phyloP scores from a whole-genome alignment of 192 early-diverging fungal species.

The Thamnidium elegans region DNA sequence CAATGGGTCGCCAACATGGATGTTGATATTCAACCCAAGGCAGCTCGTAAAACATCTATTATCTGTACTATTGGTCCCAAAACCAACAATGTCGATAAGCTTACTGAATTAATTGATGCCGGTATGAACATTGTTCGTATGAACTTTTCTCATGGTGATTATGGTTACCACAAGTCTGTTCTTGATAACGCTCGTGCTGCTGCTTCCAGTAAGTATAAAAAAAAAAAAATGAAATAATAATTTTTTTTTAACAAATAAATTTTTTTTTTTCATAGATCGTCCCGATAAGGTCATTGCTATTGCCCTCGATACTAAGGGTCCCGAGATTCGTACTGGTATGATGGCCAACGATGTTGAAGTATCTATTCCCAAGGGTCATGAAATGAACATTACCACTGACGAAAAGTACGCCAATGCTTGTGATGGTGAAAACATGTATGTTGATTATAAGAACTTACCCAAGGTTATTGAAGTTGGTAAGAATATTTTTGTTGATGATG shows the following conservation, averaged over 20 bases:
- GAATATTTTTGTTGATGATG: constrained; percentile 86
- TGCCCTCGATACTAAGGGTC: constrained; percentile 80
- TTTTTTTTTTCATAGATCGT: constrained; percentile 18
- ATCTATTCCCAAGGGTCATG: constrained; percentile 62
- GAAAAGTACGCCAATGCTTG: constrained; percentile 53
- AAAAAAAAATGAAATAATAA: not conserved
- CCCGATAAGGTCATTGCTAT: constrained; percentile 57
- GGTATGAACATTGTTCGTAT: constrained; percentile 85
- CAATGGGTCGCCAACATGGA: constrained; percentile 70
- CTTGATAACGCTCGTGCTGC: constrained; percentile 67
- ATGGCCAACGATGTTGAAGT: constrained; percentile 60
- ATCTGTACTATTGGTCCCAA: constrained; percentile 82
- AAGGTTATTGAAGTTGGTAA: constrained; percentile 65
- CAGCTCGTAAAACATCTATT: constrained; percentile 74
- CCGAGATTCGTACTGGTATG: constrained; percentile 75
- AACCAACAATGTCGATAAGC: constrained; percentile 71
- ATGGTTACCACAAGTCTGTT: constrained; percentile 70
- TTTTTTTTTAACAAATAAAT: no score
- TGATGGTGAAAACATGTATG: constrained; percentile 56
- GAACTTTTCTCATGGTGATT: constrained; percentile 72
- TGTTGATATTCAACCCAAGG: constrained; percentile 53
- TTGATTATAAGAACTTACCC: constrained; percentile 75
- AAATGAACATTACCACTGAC: constrained; percentile 68
- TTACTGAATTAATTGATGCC: constrained; percentile 63
- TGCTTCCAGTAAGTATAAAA: constrained; percentile 24